Evolutionary conservation across 1,284 basidiomycete genomes (phyloP).

Genomic region (Athelia psychrophila): DNA sequence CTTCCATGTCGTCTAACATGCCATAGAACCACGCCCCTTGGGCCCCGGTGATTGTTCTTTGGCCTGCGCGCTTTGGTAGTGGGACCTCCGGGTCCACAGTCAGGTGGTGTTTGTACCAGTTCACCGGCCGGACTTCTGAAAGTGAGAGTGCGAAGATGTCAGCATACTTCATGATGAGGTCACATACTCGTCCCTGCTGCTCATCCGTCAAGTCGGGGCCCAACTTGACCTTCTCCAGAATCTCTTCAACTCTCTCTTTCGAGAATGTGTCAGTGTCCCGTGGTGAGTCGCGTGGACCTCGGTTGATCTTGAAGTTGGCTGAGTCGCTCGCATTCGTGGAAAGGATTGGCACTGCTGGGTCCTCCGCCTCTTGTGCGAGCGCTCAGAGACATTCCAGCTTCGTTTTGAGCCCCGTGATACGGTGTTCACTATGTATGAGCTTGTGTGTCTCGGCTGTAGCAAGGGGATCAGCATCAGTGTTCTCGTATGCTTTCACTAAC

Average conservation of each 20-base stretch:
- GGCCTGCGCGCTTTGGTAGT: conserved; percentile 6
- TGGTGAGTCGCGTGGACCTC: background rate
- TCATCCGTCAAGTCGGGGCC: conserved; percentile 9
- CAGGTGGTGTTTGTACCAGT: conserved; percentile 10
- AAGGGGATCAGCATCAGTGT: no score
- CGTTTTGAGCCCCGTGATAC: background rate
- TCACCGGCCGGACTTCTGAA: conserved; percentile 10
- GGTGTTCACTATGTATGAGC: background rate
- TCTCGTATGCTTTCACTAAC: no score
- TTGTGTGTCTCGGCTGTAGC: background rate
- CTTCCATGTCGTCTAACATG: conserved; percentile 12
- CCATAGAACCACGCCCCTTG: conserved; percentile 7
- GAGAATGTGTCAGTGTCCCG: background rate
- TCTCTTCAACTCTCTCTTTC: conserved; percentile 5
- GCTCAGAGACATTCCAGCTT: no score
- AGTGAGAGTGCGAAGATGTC: conserved; percentile 12
- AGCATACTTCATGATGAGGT: conserved; percentile 8
- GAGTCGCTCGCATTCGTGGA: background rate
- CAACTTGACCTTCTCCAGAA: conserved; percentile 8
- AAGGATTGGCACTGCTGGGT: background rate
- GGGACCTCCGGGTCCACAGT: conserved; percentile 4
- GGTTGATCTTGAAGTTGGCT: background rate
- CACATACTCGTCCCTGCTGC: conserved; percentile 5
- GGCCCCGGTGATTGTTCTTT: conserved; percentile 8
- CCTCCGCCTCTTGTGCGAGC: no score